Percentiles rank a stretch among this genome's conserved stretches.
These are phyloP conservation scores for Thuidium tamariscinum DNA, from an alignment of 225 moss, liverwort and hornwort genomes.

Conservation along the genomic window DNA sequence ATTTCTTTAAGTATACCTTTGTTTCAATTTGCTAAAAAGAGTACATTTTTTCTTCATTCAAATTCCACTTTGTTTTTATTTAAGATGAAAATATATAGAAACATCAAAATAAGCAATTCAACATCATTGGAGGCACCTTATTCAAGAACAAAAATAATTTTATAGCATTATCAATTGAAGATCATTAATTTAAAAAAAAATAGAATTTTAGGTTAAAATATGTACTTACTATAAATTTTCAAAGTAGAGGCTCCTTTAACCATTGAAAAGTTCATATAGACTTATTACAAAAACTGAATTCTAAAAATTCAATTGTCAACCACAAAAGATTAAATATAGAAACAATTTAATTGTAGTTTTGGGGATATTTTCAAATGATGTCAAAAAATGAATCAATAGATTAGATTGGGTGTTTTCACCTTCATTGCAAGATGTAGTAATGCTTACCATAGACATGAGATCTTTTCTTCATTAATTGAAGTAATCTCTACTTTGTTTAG, in stretches of 20 bases:
- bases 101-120: too few species aligned
- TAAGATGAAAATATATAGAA: not conserved
- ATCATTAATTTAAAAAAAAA: too few species aligned
- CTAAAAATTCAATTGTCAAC: not conserved
- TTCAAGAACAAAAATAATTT: too few species aligned
- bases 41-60: not conserved
- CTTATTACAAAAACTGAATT: accelerated
- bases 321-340: accelerated
- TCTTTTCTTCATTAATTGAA: accelerated
- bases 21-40: not conserved
- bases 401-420: accelerated
- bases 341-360: not conserved
- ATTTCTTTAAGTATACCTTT: not conserved
- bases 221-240: too few species aligned
- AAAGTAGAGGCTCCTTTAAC: not conserved
- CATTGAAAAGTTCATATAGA: accelerated
- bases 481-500: accelerated
- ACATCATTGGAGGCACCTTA: too few species aligned
- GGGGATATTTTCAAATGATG: accelerated
- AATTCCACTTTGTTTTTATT: accelerated
- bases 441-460: not conserved
- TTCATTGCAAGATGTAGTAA: accelerated
- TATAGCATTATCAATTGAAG: too few species aligned
- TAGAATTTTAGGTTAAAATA: too few species aligned
- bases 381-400: accelerated